Conservation (phyloP, 495 filamentous ascomycete genomes). For the Pyrenula massariospora region DNA sequence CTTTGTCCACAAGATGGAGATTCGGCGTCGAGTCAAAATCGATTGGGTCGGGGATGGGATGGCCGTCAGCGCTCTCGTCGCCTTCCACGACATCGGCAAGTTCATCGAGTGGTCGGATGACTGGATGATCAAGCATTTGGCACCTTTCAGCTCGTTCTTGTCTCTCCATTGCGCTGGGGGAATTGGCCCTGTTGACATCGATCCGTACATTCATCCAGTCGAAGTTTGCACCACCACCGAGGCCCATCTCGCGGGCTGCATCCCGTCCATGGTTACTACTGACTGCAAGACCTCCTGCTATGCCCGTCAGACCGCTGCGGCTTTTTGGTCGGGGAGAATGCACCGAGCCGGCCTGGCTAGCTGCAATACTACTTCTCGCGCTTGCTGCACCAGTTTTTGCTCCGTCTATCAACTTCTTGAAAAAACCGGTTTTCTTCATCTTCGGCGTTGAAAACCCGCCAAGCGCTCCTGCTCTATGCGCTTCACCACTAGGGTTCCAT, state of each 20-base stretch:
- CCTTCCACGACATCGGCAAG: slow-evolving; percentile 78
- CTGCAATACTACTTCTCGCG: slow-evolving; percentile 72
- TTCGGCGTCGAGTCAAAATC: slow-evolving; percentile 67
- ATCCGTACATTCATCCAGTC: slow-evolving; percentile 95
- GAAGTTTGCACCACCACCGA: slow-evolving; percentile 38
- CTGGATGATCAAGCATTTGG: slow-evolving; percentile 86
- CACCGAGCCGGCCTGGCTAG: slow-evolving; percentile 37
- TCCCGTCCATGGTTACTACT: slow-evolving; percentile 18
- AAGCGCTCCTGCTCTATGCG: slow-evolving; percentile 34
- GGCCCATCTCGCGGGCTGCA: slow-evolving; percentile 55
- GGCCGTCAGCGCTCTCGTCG: slow-evolving; percentile 78
- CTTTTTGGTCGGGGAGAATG: slow-evolving; percentile 38
- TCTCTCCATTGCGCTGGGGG: slow-evolving; percentile 77
- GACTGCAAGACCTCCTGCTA: slow-evolving; percentile 34
- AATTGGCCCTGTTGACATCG: slow-evolving; percentile 91
- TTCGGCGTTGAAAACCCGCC: slow-evolving; percentile 81
- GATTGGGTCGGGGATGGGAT: slow-evolving; percentile 68
- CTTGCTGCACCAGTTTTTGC: slow-evolving; percentile 90
- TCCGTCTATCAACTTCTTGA: slow-evolving; percentile 91
- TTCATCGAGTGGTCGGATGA: slow-evolving; percentile 79
- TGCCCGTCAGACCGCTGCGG: slow-evolving; percentile 36
- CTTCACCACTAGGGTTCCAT: slow-evolving; percentile 26
- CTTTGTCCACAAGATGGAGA: slow-evolving; percentile 83
- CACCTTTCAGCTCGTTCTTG: slow-evolving; percentile 81
- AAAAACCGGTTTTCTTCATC: slow-evolving; percentile 83